Conservation (phyloP, 1,284 basidiomycete genomes). For the Tranzscheliella williamsii region DNA sequence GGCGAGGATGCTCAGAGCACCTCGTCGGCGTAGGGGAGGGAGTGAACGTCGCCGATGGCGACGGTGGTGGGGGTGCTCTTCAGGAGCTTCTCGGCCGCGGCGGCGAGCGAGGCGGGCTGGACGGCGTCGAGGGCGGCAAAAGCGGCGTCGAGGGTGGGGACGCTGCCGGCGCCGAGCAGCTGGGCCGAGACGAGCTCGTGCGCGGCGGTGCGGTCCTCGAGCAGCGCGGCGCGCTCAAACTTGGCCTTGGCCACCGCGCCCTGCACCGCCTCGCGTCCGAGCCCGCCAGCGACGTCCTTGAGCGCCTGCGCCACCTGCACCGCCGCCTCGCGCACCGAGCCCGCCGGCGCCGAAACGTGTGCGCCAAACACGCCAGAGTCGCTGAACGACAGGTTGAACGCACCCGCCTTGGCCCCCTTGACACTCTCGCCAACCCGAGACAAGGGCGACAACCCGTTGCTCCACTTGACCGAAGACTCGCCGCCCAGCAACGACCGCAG, state of each 20-base stretch:
- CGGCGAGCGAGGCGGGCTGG: conserved; percentile 35
- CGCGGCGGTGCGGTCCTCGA: conserved; percentile 44
- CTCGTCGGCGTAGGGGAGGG: conserved; percentile 59
- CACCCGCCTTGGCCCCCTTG: conserved; percentile 38
- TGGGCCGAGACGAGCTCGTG: conserved; percentile 48
- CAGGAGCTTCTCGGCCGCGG: conserved; percentile 48
- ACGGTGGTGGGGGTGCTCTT: conserved; percentile 59
- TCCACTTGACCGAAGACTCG: conserved; percentile 57
- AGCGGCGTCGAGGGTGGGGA: conserved; percentile 32
- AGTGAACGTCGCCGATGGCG: conserved; percentile 55
- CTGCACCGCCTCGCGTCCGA: conserved; percentile 43
- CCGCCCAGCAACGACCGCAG: conserved; percentile 57
- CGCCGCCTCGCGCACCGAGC: conserved; percentile 43
- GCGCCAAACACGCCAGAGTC: conserved; percentile 57
- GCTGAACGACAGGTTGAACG: conserved; percentile 56
- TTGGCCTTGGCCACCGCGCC: conserved; percentile 58
- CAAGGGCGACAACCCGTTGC: conserved; percentile 50
- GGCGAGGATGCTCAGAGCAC: conserved; percentile 50
- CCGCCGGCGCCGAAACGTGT: conserved; percentile 49
- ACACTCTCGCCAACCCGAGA: conserved; percentile 34
- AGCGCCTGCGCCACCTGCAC: conserved; percentile 44
- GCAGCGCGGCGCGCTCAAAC: conserved; percentile 45
- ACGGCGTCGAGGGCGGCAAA: conserved; percentile 50
- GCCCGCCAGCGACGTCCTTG: conserved; percentile 47
- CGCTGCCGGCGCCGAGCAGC: conserved; percentile 42